Percentiles rank a stretch among this genome's conserved stretches.
These are phyloP conservation scores for Narthecium ossifragum DNA, from an alignment of 106 monocot genomes.

Conservation along the genomic window DNA sequence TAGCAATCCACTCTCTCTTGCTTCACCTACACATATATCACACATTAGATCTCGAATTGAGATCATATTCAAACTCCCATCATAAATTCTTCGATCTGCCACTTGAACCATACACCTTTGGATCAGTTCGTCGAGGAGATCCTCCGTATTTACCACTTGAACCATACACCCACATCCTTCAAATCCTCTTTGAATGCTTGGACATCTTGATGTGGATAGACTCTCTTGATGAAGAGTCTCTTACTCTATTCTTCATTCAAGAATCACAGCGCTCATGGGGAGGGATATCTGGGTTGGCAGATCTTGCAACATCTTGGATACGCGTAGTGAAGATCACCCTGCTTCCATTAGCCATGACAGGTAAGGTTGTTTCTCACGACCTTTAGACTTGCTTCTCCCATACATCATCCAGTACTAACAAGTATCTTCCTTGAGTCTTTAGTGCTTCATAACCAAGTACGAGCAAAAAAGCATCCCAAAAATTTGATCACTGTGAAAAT, in stretches of 20 bases:
- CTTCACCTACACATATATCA: conserved; percentile 13
- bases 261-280: conserved; percentile 17
- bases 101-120: conserved; percentile 50
- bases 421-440: conserved; percentile 10
- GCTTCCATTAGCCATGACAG: conserved; percentile 10
- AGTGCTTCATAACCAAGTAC: conserved; percentile 5
- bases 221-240: conserved; percentile 32
- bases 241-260: conserved; percentile 24
- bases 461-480: conserved; percentile 1
- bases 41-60: conserved; percentile 13
- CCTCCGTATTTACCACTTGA: conserved; percentile 34
- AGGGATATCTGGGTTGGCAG: conserved; percentile 5
- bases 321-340: conserved; percentile 16
- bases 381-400: conserved; percentile 18
- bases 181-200: conserved; percentile 12
- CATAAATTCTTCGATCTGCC: conserved; percentile 7
- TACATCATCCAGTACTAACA: conserved; percentile 32
- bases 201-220: conserved; percentile 7
- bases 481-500: conserved; percentile 6
- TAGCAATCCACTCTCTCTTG: conserved; percentile 6
- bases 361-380: conserved; percentile 5
- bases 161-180: conserved; percentile 10
- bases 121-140: conserved; percentile 30
- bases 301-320: conserved; percentile 11
- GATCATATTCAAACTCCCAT: conserved; percentile 1